Conservation (phyloP, 257 asterid species). For the Solanum gandarillasii region DNA sequence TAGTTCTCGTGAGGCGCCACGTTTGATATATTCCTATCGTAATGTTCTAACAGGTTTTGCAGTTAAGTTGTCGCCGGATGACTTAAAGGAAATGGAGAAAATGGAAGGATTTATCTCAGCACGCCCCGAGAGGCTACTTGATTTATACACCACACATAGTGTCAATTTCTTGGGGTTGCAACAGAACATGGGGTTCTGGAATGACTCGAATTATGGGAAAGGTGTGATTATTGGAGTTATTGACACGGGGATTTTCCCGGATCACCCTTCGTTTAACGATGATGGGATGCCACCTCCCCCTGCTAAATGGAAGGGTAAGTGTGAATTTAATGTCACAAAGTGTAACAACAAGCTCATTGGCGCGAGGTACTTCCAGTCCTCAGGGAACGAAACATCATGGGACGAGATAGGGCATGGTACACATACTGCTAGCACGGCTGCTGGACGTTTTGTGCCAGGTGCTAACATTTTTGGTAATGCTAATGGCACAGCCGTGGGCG, state of each 20-base stretch:
- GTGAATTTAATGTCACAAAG: background rate
- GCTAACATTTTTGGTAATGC: conserved; percentile 15
- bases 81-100: conserved; percentile 8
- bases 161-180: conserved; percentile 10
- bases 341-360: conserved; percentile 34
- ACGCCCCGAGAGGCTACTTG: background rate
- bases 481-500: conserved; percentile 23
- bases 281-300: conserved; percentile 12
- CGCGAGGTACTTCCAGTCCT: background rate
- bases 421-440: conserved; percentile 21
- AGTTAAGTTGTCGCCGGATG: conserved; percentile 6
- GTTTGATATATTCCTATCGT: conserved; percentile 6
- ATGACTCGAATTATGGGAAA: conserved; percentile 10
- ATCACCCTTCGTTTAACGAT: conserved; percentile 12
- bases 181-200: conserved; percentile 5
- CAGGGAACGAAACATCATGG: background rate
- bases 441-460: conserved; percentile 11
- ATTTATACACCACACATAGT: conserved; percentile 8
- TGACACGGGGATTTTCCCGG: conserved; percentile 14
- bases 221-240: conserved; percentile 22
- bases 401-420: conserved; percentile 21
- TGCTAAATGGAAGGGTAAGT: conserved; percentile 22
- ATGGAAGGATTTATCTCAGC: conserved; percentile 15
- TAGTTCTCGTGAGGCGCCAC: background rate
- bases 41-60: conserved; percentile 20